Evolutionary conservation across 192 early-diverging fungal genomes (phyloP).

Genomic region (Linnemannia zychae): DNA sequence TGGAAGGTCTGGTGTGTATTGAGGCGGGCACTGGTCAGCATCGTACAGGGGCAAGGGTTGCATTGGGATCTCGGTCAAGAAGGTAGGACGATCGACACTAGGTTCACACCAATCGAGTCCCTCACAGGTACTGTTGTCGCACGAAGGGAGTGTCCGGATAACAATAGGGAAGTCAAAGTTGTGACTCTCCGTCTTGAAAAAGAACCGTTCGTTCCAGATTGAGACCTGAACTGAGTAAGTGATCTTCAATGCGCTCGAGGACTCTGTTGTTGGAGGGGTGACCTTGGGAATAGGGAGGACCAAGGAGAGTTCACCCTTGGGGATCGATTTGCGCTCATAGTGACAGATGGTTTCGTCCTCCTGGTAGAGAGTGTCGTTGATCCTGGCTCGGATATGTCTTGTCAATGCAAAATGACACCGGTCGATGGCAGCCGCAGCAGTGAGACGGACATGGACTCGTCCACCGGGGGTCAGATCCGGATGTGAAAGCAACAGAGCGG

Average conservation of each 20-base stretch:
- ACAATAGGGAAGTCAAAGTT: constrained; percentile 52
- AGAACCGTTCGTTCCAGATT: constrained; percentile 56
- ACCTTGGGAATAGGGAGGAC: constrained; percentile 50
- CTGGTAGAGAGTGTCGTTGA: constrained; percentile 51
- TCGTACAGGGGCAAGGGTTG: constrained; percentile 48
- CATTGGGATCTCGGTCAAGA: constrained; percentile 48
- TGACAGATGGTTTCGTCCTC: constrained; percentile 55
- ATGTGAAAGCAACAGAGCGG: constrained; percentile 37
- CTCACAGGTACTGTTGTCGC: constrained; percentile 49
- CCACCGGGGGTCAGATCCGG: constrained; percentile 52
- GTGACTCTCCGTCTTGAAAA: constrained; percentile 55
- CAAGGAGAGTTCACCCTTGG: constrained; percentile 45
- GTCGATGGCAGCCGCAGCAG: constrained; percentile 51
- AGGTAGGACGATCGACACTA: constrained; percentile 48
- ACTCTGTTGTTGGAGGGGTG: constrained; percentile 47
- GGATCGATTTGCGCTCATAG: constrained; percentile 52
- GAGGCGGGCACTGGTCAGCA: constrained; percentile 41
- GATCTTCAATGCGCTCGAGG: constrained; percentile 51
- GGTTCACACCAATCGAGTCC: constrained; percentile 57
- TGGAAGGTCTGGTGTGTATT: constrained; percentile 29
- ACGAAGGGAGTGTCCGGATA: constrained; percentile 49
- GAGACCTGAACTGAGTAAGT: constrained; percentile 56
- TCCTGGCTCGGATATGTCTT: constrained; percentile 50
- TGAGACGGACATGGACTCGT: constrained; percentile 45
- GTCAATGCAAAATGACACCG: constrained; percentile 51